Conservation (phyloP, 805 yeast genomes). For the Spathaspora gorwiae region DNA sequence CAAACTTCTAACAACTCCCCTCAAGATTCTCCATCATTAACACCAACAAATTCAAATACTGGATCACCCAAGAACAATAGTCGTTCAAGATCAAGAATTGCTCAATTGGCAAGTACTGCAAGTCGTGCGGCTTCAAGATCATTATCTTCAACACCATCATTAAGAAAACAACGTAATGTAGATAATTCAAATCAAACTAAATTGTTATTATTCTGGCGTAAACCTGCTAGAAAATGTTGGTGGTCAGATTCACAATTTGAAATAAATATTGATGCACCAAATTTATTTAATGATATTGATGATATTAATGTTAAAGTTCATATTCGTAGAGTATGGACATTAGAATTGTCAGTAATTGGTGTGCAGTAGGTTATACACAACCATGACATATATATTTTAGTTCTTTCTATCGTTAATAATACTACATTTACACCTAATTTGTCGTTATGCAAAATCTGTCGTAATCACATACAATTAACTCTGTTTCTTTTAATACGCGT, state of each 20-base stretch:
- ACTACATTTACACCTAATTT: too few relatives aligned
- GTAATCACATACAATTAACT: too few relatives aligned
- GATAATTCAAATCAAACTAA: conserved; percentile 47
- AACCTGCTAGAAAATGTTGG: conserved; percentile 99
- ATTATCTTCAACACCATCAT: conserved; percentile 40
- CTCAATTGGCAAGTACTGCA: conserved; percentile 53
- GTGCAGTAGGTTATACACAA: conserved; percentile 45
- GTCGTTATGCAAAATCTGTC: too few relatives aligned
- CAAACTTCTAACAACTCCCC: neutral
- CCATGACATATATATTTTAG: too few relatives aligned
- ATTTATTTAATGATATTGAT: conserved; percentile 12
- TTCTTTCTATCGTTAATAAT: too few relatives aligned
- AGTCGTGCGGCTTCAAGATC: conserved; percentile 57
- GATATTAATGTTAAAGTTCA: conserved; percentile 58
- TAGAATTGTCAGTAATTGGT: conserved; percentile 87
- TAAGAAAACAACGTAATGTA: conserved; percentile 23
- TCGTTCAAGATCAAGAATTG: conserved; percentile 50
- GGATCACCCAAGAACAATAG: conserved; percentile 4
- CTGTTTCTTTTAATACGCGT: too few relatives aligned
- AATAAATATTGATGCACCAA: conserved; percentile 29
- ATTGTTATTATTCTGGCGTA: conserved; percentile 87
- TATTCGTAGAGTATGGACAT: conserved; percentile 93
- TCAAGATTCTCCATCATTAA: conserved; percentile 35
- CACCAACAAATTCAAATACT: conserved; percentile 40
- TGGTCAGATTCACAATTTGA: conserved; percentile 71